Base-by-base conservation (phyloP, 2,329 filamentous ascomycete genomes). In the Macrophomina tecta region DNA sequence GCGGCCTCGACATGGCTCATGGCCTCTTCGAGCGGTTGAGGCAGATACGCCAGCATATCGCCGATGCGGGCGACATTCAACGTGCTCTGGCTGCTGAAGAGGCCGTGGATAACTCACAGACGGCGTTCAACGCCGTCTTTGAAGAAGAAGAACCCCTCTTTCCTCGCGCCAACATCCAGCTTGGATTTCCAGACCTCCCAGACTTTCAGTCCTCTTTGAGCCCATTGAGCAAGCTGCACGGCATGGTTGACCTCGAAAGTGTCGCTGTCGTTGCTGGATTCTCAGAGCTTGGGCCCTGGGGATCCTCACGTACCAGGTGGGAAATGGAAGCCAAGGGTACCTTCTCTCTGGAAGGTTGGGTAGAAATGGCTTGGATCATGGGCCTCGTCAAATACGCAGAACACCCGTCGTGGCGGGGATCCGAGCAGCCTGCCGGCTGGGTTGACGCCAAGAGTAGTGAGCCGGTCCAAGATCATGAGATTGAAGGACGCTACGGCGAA, bases 311-410 rank as follows among this genome's bases (percentile, higher is more conserved):
- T 71, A 95, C 92, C 58, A 87, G 92, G 69, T 96, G 92, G 92
- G 91, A 96, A 81, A 95, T 95, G 91, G 92, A 96, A 79, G 91
- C 91, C 1, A 86, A 91, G 70, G 92, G 92, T 74, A 87, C 93
- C 75, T 95, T 96, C 81, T 95, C 92, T 12, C 85, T 95, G 14
- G 92, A 94, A 78, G 92, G 92, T 38, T 95, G 91, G 73, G 89
- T 95, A 68, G 92, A 96, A 80, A 95, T 96, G 92, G 91, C 92
- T 42, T 96, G 92, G 92, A 90, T 96, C 76, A 96, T 95, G 92
- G 92, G 92, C 73, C 86, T 95, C 67, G 94, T 96, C 81, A 93
- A 92, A 83, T 93, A 96, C 78, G 90, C 93, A 82, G 94, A 94
- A 72, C 92, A 91, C 12, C 87, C 88, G 53, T 28, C 53, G 36